Percentiles rank a stretch among this genome's conserved stretches.
These are phyloP conservation scores for Solanum acaule DNA, from an alignment of 257 asterid species.

Conservation along the genomic window DNA sequence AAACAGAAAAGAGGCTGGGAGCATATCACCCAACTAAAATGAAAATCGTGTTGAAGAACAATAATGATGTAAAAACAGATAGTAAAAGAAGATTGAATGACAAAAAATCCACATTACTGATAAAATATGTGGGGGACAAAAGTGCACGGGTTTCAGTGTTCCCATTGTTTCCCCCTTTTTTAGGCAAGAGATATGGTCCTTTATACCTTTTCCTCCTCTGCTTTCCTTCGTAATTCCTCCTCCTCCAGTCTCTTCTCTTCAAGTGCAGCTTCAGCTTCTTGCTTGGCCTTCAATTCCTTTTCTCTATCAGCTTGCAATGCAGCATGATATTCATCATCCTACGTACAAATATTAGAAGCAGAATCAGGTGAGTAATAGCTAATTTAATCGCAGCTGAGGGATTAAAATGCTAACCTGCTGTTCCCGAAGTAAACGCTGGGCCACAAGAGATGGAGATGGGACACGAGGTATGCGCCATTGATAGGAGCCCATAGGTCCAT, in stretches of 20 bases:
- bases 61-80: neutral
- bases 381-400: slow-evolving; percentile 1
- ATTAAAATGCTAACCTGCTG: slow-evolving; percentile 64
- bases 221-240: slow-evolving; percentile 52
- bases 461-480: slow-evolving; percentile 53
- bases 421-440: slow-evolving; percentile 88
- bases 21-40: neutral
- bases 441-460: slow-evolving; percentile 93
- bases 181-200: neutral
- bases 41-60: neutral
- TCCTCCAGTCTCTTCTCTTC: slow-evolving; percentile 73
- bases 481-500: slow-evolving; percentile 35
- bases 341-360: slow-evolving; percentile 6
- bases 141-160: neutral
- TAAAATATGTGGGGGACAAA: neutral
- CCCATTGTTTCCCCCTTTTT: neutral
- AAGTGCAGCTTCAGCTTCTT: slow-evolving; percentile 91
- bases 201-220: slow-evolving; percentile 63
- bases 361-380: slow-evolving; percentile 5
- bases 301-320: slow-evolving; percentile 95
- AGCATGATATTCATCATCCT: slow-evolving; percentile 97
- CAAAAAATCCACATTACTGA: neutral
- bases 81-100: neutral
- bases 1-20: neutral
- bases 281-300: slow-evolving; percentile 89